Evolutionary conservation across 169 alveolate species (phyloP).

Genomic region (Perkinsus chesapeaki): DNA sequence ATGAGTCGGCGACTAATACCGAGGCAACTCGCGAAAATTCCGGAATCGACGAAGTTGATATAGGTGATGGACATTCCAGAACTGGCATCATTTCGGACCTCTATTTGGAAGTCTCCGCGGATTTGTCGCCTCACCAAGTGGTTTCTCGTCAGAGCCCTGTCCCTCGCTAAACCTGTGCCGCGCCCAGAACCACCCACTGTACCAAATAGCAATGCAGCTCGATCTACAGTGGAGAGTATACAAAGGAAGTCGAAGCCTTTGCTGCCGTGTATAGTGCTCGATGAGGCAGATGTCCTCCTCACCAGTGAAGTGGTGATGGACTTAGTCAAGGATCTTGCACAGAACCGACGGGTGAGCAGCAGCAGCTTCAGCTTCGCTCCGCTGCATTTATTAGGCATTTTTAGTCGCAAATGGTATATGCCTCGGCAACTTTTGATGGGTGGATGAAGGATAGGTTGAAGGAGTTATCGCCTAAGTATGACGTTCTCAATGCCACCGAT

Average conservation of each 20-base stretch:
- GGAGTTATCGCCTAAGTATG: neutral
- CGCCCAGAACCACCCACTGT: neutral
- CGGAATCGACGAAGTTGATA: too few species aligned
- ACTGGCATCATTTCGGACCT: neutral
- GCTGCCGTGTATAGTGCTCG: neutral
- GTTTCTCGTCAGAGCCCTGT: neutral
- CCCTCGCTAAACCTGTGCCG: neutral
- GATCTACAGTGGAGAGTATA: neutral
- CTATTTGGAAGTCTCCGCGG: too few species aligned
- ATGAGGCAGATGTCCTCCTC: neutral
- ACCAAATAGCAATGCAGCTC: neutral
- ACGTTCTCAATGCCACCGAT: neutral
- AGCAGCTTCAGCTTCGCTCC: neutral
- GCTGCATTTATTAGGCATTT: neutral
- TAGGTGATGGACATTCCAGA: too few species aligned
- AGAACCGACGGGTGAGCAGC: neutral
- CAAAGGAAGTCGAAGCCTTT: neutral
- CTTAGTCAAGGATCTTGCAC: neutral
- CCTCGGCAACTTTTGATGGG: neutral
- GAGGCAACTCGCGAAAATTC: too few species aligned
- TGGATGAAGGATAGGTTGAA: neutral
- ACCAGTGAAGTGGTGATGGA: neutral
- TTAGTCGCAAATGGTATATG: neutral
- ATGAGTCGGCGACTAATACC: too few species aligned
- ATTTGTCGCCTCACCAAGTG: too few species aligned